Base-by-base conservation (phyloP, 306 rosid genomes). In the Bauhinia variegata region DNA sequence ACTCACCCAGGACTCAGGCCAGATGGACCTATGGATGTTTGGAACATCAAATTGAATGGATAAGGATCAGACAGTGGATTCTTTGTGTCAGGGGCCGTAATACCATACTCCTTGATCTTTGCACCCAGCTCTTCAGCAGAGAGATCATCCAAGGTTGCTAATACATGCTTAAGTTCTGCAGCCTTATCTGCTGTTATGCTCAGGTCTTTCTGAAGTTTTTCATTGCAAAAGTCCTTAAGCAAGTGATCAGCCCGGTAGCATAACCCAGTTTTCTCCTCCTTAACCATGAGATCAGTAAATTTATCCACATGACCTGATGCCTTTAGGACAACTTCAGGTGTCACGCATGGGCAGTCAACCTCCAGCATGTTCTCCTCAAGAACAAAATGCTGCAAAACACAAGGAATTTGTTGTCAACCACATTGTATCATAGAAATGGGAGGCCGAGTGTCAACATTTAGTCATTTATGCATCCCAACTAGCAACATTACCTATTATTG, bases 211-310 rank as follows among this genome's bases (percentile, higher is more conserved):
- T 88, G 91, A 48, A 90, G 88, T 81, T 90, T 88, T 17, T 95
- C 97, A 14, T 80, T 91, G 72, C 97, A 95, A 43, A 55, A 88
- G 61, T 95, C 96, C 81, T 95, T 95, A 31, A 91, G 83, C 76
- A 95, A 71, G 86, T 95, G 99, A 52, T 95, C 97, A 5, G 97
- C 97, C 17, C 99, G 79, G 85, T 78, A 88, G 59, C 97, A 90
- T 13, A 85, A 85, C 55, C 96, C 96, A 5, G 95, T 82, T 68
- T 74, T 82, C 79, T 81, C 87, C 64, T 95, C 99, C 81, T 86
- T 95, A 7, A 95, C 97, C 99, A 95, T 95, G 44, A 95, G 97
- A 56, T 95, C 97, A 1, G 99, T 95, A 79, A 95, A 95, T 63
- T 90, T 95, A 5, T 95, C 99, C 4, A 95, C 95, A 10, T 95